phyloP scores from a whole-genome alignment of 352 stramenopile species.

The Globisporangium nodosum region DNA sequence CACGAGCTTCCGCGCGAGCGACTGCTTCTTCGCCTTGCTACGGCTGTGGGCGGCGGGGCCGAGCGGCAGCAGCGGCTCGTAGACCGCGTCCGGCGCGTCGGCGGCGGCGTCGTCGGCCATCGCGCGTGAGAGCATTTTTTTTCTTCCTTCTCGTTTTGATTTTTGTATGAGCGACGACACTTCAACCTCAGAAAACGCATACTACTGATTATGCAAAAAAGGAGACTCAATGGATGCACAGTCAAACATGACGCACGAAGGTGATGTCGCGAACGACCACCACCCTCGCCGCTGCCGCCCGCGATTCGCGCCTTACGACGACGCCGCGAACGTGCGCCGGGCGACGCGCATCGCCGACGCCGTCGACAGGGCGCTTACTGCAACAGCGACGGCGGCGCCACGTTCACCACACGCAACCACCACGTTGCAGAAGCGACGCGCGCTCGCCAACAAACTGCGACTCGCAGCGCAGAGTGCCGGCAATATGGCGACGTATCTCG shows the following conservation, averaged over 20 bases:
- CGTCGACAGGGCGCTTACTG: constrained; percentile 9
- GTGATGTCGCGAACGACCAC: too few relatives aligned
- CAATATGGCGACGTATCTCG: constrained; percentile 13
- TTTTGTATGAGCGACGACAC: neutral
- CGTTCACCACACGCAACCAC: neutral
- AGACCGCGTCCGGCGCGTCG: neutral
- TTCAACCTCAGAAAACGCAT: neutral
- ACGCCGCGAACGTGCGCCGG: neutral
- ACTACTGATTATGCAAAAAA: too few relatives aligned
- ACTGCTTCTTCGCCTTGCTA: neutral
- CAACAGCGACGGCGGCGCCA: neutral
- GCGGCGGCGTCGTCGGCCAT: constrained; percentile 15
- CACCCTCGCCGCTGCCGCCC: neutral
- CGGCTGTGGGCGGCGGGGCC: constrained; percentile 1
- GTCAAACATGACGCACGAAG: too few relatives aligned
- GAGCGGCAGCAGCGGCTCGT: constrained; percentile 15
- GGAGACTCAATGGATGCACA: too few relatives aligned
- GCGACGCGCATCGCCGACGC: constrained; percentile 1
- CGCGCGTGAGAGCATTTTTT: constrained; percentile 8
- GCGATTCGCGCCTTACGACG: neutral
- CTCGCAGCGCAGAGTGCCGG: constrained; percentile 9
- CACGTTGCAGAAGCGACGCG: neutral
- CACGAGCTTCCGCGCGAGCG: neutral
- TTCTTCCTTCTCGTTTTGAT: neutral
- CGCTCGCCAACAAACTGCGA: constrained; percentile 6